Evolutionary conservation across 148 eudicot genomes (phyloP), one percentile per base, ranked within the genome.

Genomic region (Beta vulgaris): DNA sequence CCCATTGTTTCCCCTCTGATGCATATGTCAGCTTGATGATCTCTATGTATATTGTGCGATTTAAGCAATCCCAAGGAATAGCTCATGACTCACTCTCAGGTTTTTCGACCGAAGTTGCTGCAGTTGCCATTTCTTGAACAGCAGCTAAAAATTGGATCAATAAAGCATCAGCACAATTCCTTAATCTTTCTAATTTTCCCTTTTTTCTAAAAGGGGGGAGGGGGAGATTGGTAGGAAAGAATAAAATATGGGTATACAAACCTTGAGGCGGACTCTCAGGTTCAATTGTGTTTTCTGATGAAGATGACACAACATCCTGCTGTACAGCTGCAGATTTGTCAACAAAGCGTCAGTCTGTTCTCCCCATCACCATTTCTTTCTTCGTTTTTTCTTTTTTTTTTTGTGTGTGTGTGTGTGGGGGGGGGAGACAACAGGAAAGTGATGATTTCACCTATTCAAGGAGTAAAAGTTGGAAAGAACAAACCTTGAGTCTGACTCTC

Each of bases 301-400:
- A 63, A 34, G 86, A 74, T 57, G 76, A 59, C 31, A 46, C 55
- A 35, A 49, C 74, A 48, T 68, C 81, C 75, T 80, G 83, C 72
- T 80, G 87, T 54, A 71, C 73, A 58, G 84, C 77, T 42, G 89
- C 88, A 32, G 82, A 78, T 82, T 85, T 83, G 68, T 76, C 59
- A 89, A 66, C 34, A 37, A 26, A 13, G 46, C 46, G 43, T 67
- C 7, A 67, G 71, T 26, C n/a, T n/a, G 6, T 12, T 10, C 10
- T 58, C 34, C 62, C 18, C 32, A 25, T 26, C n/a, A n/a, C n/a
- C n/a, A n/a, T 81, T 68, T 87, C 87, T 71, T 85, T 86, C 53
- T 86, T 85, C 28, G 83, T 86, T 55, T 39, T 32, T 34, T 14
- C 8, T 6, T 12, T 2, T 32, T 61, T 31, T 6, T 7, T 32